Base-by-base conservation (phyloP, 768 basidiomycete genomes). In the Candolleomyces efflorescens region DNA sequence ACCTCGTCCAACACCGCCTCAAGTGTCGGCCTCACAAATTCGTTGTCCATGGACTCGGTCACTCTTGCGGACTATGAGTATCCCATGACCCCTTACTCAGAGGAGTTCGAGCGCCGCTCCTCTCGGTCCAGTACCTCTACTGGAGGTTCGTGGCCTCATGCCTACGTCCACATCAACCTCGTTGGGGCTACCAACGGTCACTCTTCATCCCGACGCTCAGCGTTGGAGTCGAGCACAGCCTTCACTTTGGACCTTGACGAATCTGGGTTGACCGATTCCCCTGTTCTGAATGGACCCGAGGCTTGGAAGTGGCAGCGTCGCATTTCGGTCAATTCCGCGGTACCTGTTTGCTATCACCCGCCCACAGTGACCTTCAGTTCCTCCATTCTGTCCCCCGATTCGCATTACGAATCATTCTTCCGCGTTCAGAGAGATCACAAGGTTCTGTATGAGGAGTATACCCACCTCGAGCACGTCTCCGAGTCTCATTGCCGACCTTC, bases 171-270 rank as follows among this genome's bases (percentile, higher is more conserved):
- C 45, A 54, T 44, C 26, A 58, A 58, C 23, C 60, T 67, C n/a
- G 54, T 60, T 17, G 61, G 59, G 18, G 45, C 58, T 27, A 61
- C 41, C 52, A 54, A 56, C 36, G 54, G 45, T 24, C 22, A 49
- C 41, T 43, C 41, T 3, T 20, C 13, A 5, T 17, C 41, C 12
- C 37, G 46, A 12, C 23, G 32, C 20, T 24, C 47, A 38, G 36
- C 51, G 15, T 32, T 53, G 44, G 62, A 39, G 12, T 54, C 12
- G 43, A 23, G 10, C 53, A 43, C 66, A 5, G 46, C 55, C 24
- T 60, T 68, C 59, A 66, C 62, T n/a, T 51, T 68, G n/a, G 67
- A 68, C 41, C 64, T 68, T 24, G 67, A 68, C 54, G 67, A 66
- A 47, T 59, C 54, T 4, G 60, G 60, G 10, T 51, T 68, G 20